A percentile compares a stretch with the other conserved stretches of the same genome.
Evolutionary conservation across 768 basidiomycete genomes (phyloP).

Genomic region (Trametes gibbosa): DNA sequence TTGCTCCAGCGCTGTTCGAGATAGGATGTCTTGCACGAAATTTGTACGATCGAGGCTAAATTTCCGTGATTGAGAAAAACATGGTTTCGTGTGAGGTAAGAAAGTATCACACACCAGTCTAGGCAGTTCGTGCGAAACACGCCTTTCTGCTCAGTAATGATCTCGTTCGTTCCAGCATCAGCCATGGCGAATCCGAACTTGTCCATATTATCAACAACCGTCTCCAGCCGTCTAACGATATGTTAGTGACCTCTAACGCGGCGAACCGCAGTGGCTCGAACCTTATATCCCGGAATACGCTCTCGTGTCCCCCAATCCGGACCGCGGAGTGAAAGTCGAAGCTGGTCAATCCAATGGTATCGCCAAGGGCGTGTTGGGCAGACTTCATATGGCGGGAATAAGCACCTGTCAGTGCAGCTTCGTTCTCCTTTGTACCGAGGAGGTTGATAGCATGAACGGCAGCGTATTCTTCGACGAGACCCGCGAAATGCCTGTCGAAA

Average conservation of each 20-base stretch:
- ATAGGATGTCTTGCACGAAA: conserved; percentile 94
- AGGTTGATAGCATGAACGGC: conserved; percentile 87
- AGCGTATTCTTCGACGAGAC: conserved; percentile 84
- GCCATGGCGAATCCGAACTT: conserved; percentile 85
- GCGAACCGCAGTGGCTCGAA: conserved; percentile 26
- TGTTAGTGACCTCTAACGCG: not conserved
- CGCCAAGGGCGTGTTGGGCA: conserved; percentile 58
- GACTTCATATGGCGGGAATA: conserved; percentile 79
- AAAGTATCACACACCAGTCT: conserved; percentile 63
- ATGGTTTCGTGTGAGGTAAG: not conserved
- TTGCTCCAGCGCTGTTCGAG: conserved; percentile 74
- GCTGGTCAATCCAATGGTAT: conserved; percentile 75
- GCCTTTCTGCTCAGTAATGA: conserved; percentile 87
- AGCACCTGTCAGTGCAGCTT: conserved; percentile 76
- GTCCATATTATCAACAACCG: conserved; percentile 63
- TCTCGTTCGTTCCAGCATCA: conserved; percentile 59
- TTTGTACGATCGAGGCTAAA: conserved; percentile 92
- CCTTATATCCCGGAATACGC: conserved; percentile 72
- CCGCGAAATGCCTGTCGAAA: conserved; percentile 90
- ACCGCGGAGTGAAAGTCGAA: conserved; percentile 94
- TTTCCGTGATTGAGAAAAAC: too few species aligned
- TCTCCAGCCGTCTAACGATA: conserved; percentile 52
- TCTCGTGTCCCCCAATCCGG: conserved; percentile 81
- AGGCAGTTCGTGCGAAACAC: conserved; percentile 94
- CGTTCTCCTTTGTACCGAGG: conserved; percentile 89